Evolutionary conservation across 2,329 filamentous ascomycete genomes (phyloP).

Genomic region (Colletotrichum horii): DNA sequence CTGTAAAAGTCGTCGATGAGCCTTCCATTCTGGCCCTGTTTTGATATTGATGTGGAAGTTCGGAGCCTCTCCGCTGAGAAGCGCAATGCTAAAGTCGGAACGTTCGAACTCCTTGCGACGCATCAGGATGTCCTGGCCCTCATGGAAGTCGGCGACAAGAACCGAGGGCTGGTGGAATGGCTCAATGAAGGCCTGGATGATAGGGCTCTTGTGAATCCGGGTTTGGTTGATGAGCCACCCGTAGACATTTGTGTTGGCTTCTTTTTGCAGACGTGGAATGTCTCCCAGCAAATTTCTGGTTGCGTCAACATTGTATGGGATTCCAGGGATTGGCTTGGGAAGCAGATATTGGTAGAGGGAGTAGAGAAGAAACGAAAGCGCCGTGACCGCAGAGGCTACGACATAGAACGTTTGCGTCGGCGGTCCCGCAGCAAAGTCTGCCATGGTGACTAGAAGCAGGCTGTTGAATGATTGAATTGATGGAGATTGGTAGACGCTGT

Average conservation of each 20-base stretch:
- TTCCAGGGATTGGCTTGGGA: neutral
- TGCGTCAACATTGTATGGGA: neutral
- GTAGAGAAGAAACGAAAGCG: neutral
- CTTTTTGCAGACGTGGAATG: neutral
- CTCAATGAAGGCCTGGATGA: conserved; percentile 38
- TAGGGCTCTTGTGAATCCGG: neutral
- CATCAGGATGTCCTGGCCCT: conserved; percentile 35
- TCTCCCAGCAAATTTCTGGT: neutral
- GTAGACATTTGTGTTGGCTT: neutral
- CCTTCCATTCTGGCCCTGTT: conserved; percentile 34
- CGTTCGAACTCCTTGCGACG: conserved; percentile 40
- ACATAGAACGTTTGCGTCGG: neutral
- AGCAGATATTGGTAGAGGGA: neutral
- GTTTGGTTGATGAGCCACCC: neutral
- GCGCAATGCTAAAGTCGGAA: conserved; percentile 21
- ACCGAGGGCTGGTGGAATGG: conserved; percentile 34
- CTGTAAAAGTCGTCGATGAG: conserved; percentile 35
- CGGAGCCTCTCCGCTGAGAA: conserved; percentile 9
- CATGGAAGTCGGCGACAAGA: conserved; percentile 35
- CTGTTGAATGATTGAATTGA: neutral
- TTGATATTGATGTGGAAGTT: conserved; percentile 38
- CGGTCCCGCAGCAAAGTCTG: neutral
- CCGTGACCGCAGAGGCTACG: neutral
- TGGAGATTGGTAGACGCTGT: neutral
- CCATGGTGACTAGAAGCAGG: too few relatives aligned